Conservation (phyloP, 257 asterid species). For the Nicotiana attenuata region DNA sequence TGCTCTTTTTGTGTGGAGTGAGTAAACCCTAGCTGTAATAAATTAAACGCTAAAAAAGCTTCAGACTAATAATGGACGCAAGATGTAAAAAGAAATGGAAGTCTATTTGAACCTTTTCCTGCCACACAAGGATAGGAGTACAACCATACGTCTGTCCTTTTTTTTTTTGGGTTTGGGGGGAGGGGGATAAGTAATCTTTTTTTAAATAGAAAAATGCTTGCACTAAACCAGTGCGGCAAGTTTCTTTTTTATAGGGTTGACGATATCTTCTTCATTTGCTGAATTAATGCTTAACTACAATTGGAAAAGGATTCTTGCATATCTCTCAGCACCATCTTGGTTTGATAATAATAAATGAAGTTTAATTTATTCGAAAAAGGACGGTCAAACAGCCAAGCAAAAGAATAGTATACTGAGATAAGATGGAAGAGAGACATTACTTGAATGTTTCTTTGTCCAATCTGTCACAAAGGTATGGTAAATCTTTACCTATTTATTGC, state of each 20-base stretch:
- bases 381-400: not conserved
- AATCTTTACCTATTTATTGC: not conserved
- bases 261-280: not conserved
- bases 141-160: not conserved
- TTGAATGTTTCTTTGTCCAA: not conserved
- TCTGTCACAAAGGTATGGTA: not conserved
- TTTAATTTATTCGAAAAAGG: not conserved
- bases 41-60: not conserved
- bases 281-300: not conserved
- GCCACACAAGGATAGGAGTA: not conserved
- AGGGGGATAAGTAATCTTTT: too few species aligned
- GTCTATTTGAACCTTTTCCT: not conserved
- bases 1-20: not conserved
- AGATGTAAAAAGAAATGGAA: not conserved
- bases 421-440: not conserved
- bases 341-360: not conserved
- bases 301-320: not conserved
- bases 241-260: not conserved
- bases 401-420: not conserved
- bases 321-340: not conserved
- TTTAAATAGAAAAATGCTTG: too few species aligned
- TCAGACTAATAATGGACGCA: not conserved
- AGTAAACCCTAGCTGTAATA: not conserved
- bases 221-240: too few species aligned
- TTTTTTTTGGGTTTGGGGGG: too few species aligned